phyloP scores from a whole-genome alignment of 352 stramenopile genomes.

The Pythium insidiosum region DNA sequence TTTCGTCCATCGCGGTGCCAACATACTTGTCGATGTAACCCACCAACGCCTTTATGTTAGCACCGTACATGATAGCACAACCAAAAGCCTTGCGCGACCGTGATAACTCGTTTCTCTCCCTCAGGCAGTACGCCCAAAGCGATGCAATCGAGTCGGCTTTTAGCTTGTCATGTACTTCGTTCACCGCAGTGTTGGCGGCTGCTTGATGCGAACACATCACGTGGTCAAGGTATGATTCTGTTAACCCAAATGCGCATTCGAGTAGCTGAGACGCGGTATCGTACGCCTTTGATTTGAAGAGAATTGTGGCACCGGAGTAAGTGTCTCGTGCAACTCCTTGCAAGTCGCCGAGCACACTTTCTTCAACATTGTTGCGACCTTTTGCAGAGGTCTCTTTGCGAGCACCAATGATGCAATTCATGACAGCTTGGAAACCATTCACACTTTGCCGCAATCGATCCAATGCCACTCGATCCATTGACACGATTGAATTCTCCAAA shows the following conservation, averaged over 20 bases:
- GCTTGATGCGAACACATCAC: constrained; percentile 35
- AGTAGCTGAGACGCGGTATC: constrained; percentile 31
- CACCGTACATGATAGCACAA: constrained; percentile 44
- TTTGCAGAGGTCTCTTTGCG: too few species aligned
- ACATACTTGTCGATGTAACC: constrained; percentile 41
- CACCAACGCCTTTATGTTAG: background rate
- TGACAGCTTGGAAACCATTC: constrained; percentile 3
- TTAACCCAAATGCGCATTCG: constrained; percentile 33
- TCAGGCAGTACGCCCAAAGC: constrained; percentile 49
- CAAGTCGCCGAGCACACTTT: constrained; percentile 36
- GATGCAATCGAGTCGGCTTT: constrained; percentile 51
- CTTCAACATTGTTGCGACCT: background rate
- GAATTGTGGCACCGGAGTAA: constrained; percentile 39
- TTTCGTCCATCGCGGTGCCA: constrained; percentile 33
- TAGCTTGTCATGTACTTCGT: constrained; percentile 34
- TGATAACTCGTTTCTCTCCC: constrained; percentile 19
- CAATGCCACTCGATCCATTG: too few species aligned
- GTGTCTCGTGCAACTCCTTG: constrained; percentile 53
- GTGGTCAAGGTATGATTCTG: constrained; percentile 53
- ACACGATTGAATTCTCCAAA: too few species aligned
- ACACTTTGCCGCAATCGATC: too few species aligned
- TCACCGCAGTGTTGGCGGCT: background rate
- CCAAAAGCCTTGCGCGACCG: constrained; percentile 31
- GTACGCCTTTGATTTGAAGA: constrained; percentile 39
- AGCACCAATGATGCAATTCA: constrained; percentile 5